Conservation (phyloP, 805 yeast species). For the Cyberlindnera americana region DNA sequence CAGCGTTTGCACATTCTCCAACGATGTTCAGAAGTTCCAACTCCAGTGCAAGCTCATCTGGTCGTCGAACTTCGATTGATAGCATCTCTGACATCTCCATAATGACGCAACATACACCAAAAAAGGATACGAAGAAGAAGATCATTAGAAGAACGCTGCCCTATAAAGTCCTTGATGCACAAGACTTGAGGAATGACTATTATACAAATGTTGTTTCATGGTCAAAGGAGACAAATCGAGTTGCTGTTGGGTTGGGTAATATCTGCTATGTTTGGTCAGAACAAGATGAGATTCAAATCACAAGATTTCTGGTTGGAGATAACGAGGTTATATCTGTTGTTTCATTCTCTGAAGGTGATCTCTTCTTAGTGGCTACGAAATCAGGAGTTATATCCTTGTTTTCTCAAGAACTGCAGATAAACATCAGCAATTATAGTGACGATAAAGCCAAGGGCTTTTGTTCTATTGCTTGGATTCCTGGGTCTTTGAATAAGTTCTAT, state of each 20-base stretch:
- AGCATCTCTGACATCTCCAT: constrained; percentile 12
- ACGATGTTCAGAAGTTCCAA: constrained; percentile 3
- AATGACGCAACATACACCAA: constrained; percentile 7
- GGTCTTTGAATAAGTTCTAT: constrained; percentile 36
- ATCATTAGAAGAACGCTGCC: constrained; percentile 32
- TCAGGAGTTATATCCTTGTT: constrained; percentile 50
- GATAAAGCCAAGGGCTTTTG: constrained; percentile 42
- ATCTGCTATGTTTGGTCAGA: constrained; percentile 64
- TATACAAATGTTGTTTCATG: constrained; percentile 74
- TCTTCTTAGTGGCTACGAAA: constrained; percentile 54
- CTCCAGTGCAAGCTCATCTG: constrained; percentile 2
- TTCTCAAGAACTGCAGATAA: constrained; percentile 30
- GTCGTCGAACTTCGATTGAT: constrained; percentile 9
- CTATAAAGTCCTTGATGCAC: constrained; percentile 60
- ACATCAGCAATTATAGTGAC: constrained; percentile 23
- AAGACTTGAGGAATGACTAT: constrained; percentile 70
- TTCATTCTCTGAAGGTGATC: constrained; percentile 47
- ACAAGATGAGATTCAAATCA: constrained; percentile 17
- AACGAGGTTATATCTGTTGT: constrained; percentile 51
- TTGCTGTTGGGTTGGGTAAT: constrained; percentile 65
- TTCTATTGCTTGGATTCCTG: constrained; percentile 58
- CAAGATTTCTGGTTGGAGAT: constrained; percentile 7
- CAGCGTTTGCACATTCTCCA: background rate
- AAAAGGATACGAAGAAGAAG: constrained; percentile 30
- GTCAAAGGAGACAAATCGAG: constrained; percentile 47